Evolutionary conservation across 179 eudicot species (phyloP).

Genomic region (Silene coronaria): DNA sequence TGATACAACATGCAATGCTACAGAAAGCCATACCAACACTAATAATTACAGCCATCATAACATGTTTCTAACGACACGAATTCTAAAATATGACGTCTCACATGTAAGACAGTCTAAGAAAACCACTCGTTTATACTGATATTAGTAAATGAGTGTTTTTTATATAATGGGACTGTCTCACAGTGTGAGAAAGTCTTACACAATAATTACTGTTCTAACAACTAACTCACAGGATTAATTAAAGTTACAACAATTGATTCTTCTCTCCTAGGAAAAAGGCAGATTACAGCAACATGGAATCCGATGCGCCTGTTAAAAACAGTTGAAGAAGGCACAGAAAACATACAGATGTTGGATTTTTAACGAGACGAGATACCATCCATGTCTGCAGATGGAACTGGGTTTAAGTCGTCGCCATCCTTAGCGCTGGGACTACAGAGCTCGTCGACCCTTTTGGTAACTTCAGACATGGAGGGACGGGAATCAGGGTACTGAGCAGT

Average conservation of each 20-base stretch:
- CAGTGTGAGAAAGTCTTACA: no score
- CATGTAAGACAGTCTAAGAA: no score
- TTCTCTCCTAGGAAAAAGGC: neutral
- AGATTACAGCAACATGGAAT: neutral
- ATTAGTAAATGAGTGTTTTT: no score
- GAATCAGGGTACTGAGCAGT: slow-evolving; percentile 37
- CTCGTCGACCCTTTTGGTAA: slow-evolving; percentile 20
- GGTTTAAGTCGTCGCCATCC: slow-evolving; percentile 7
- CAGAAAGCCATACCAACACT: neutral
- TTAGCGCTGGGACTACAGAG: slow-evolving; percentile 18
- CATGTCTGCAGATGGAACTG: slow-evolving; percentile 1
- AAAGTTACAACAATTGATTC: neutral
- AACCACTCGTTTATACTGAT: no score
- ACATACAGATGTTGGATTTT: neutral
- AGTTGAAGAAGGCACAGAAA: neutral
- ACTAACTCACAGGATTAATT: slow-evolving; percentile 4
- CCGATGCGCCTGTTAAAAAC: neutral
- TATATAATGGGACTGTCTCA: no score
- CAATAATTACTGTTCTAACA: neutral
- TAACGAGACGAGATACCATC: slow-evolving; percentile 25
- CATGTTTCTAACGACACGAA: neutral
- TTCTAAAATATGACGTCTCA: no score
- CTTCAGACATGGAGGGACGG: slow-evolving; percentile 37
- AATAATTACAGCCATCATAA: slow-evolving; percentile 6
- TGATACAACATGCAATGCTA: neutral